Base-by-base conservation (phyloP, 75 land plant species). In the Larix kaempferi region DNA sequence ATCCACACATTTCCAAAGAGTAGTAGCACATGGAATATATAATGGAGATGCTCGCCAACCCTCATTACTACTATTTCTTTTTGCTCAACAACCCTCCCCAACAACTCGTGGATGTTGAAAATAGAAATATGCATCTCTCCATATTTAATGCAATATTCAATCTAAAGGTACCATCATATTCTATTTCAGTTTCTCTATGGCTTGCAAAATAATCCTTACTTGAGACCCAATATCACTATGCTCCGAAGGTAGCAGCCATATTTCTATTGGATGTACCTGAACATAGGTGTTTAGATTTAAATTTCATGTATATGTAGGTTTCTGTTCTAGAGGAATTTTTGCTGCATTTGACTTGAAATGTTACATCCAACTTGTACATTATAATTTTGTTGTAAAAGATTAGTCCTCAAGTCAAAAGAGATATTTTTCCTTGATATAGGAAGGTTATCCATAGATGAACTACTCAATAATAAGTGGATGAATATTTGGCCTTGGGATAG, bases 1-100 rank as follows among this genome's bases (percentile, higher is more conserved):
- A 73, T 91, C 86, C 57, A 88, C 85, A 71, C 93, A 88, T 19
- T 84, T 79, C 93, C 93, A 91, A 13, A 91, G 33, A 56, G 44
- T 82, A 54, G 79, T 82, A 76, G 80, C 84, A 65, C 75, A 79
- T 6, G 71, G 76, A 58, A 86, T 76, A 81, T 84, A 91, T 13
- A 91, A 56, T 19, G 74, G 81, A 27, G 83, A 26, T 58, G 57
- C 57, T 61, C 86, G 65, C 81, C 84, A 33, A 80, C 21, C 11
- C 57, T 73, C 41, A 82, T 86, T 75, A 67, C 76, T 58, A 86
- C 83, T 17, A 91, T 76, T 76, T 84, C 64, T 71, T 88, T 57
- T 26, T 78, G 77, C 82, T 88, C 80, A 59, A 88, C 13, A 6
- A 88, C 90, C 71, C 63, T 33, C 13, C 81, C 78, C 75, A 91